Evolutionary conservation across 2,329 filamentous ascomycete species (phyloP), one percentile per base, ranked within the genome.

Genomic region (Aspergillus sojae): DNA sequence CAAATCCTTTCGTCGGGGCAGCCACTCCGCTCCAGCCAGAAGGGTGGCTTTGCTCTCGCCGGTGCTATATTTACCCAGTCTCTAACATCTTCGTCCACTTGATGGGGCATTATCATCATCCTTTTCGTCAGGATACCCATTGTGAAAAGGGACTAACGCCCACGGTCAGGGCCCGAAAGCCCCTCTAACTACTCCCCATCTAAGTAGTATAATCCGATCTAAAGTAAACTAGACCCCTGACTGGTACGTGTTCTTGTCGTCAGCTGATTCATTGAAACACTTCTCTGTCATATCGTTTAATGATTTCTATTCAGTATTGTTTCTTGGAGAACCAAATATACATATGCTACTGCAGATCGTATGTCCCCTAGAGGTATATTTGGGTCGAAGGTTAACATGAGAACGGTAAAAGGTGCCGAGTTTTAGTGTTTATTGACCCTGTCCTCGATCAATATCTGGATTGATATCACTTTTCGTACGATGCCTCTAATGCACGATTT

Each of bases 211-310:
- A 41, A 43, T 34, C 60, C 46, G 41, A 58, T 50, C 63, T 65
- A 68, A 63, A 60, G 21, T 43, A 36, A 19, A 53, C 39, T 65
- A 61, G 57, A 66, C 64, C 63, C 65, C 61, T 65, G 62, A 39
- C 57, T 65, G 60, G 64, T 69, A 65, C 67, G 67, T 69, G 61
- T 65, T 59, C 59, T 45, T 66, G 64, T 68, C 64, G 67, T 69
- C 65, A 69, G 67, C 67, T 53, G 48, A 60, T 64, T 61, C 41
- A 48, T 43, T 21, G 19, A n/a, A 30, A 50, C 9, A 28, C 23
- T 30, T 36, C 4, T 23, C 6, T 26, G 6, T 32, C 23, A 28
- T 54, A 55, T 26, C 23, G 14, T 39, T 26, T 10, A 4, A 23
- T 23, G 19, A 5, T 23, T 21, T 19, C 12, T 39, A 9, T 30